Evolutionary conservation across 2,329 filamentous ascomycete genomes (phyloP).

Genomic region (Phaeosphaeriaceae sp.): DNA sequence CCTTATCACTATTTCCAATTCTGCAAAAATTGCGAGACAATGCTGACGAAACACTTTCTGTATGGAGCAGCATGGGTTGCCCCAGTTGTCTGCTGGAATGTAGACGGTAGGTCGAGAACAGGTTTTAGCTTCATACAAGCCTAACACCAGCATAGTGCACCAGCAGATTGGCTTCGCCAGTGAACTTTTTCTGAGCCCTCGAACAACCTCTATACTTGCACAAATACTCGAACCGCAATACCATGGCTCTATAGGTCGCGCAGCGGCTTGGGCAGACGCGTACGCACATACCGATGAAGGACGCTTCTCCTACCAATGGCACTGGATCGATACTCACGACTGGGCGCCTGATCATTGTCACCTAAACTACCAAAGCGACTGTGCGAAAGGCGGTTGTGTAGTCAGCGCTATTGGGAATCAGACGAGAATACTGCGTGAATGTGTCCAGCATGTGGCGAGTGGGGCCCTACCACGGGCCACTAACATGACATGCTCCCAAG

Average conservation of each 20-base stretch:
- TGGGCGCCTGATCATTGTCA: slow-evolving; percentile 42
- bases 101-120: slow-evolving; percentile 39
- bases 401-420: slow-evolving; percentile 53
- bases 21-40: background rate
- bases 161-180: slow-evolving; percentile 52
- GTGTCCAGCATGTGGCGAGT: slow-evolving; percentile 39
- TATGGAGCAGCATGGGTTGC: slow-evolving; percentile 7
- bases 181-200: slow-evolving; percentile 43
- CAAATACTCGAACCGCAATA: slow-evolving; percentile 50
- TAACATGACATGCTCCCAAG: slow-evolving; percentile 49
- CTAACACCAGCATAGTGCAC: slow-evolving; percentile 38
- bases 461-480: slow-evolving; percentile 29
- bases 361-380: slow-evolving; percentile 47
- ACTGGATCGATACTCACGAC: slow-evolving; percentile 50
- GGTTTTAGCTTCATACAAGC: background rate
- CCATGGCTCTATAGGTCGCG: slow-evolving; percentile 47
- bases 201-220: slow-evolving; percentile 39
- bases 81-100: slow-evolving; percentile 36
- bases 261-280: slow-evolving; percentile 50
- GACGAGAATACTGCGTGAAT: slow-evolving; percentile 46
- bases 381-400: slow-evolving; percentile 48
- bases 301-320: slow-evolving; percentile 52
- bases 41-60: background rate
- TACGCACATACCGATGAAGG: slow-evolving; percentile 49
- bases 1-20: no score